phyloP scores from a whole-genome alignment of 2,329 filamentous ascomycete species.

The Aspergillus pseudonomiae region DNA sequence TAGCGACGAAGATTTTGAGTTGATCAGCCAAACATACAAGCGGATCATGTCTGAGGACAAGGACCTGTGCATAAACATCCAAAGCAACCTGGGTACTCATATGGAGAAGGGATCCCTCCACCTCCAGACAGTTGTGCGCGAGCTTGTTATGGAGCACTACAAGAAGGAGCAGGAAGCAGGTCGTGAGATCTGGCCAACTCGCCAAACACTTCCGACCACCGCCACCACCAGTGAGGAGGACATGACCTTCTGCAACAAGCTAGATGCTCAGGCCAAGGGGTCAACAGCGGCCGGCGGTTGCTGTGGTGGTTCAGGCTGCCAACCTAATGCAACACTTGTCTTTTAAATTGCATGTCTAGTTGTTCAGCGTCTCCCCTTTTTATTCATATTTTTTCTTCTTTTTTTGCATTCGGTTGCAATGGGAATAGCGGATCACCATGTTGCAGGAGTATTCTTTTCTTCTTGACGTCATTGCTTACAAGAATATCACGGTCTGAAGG shows the following conservation, averaged over 20 bases:
- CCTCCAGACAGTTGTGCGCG: slow-evolving; percentile 58
- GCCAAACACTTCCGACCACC: slow-evolving; percentile 33
- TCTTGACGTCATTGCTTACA: neutral
- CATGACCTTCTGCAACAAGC: slow-evolving; percentile 33
- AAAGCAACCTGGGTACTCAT: slow-evolving; percentile 60
- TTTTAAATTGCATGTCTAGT: neutral
- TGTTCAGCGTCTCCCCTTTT: neutral
- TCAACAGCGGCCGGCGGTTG: slow-evolving; percentile 20
- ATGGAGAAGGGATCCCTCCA: slow-evolving; percentile 61
- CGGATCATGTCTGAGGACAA: slow-evolving; percentile 68
- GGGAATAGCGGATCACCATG: neutral
- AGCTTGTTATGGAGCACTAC: slow-evolving; percentile 51
- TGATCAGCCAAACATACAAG: slow-evolving; percentile 63
- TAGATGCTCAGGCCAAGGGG: slow-evolving; percentile 2
- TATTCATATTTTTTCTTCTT: neutral
- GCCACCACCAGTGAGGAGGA: slow-evolving; percentile 33
- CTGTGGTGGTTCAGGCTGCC: slow-evolving; percentile 24
- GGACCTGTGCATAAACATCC: slow-evolving; percentile 59
- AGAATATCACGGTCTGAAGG: neutral
- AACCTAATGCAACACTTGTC: slow-evolving; percentile 5
- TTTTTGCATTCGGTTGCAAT: neutral
- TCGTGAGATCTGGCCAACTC: slow-evolving; percentile 58
- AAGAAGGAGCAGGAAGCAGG: slow-evolving; percentile 50
- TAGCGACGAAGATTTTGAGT: slow-evolving; percentile 59
- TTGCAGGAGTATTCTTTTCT: neutral